Evolutionary conservation across 148 eudicot genomes (phyloP), one percentile per base, ranked within the genome.

Genomic region (Cornus controversa): DNA sequence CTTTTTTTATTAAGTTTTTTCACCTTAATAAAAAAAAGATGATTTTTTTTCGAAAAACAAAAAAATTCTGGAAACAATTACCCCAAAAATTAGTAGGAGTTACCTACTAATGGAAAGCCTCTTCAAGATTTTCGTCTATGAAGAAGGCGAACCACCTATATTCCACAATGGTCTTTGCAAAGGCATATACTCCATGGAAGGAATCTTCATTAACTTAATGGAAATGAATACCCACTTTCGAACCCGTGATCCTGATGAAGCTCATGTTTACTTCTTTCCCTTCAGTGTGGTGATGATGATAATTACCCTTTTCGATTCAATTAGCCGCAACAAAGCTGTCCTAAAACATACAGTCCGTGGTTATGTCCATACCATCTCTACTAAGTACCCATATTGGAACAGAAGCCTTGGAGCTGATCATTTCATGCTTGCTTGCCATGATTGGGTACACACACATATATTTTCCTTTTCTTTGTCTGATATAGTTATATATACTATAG

Each of bases 391-490:
- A 5, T 84, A 53, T 18, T 84, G 87, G 87, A 84, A 84, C 68
- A 28, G 81, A 57, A 84, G 87, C 70, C 84, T 81, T 28, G 87
- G 87, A 29, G 81, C 84, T 2, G 81, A 84, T 63, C 86, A 84
- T 70, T 80, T 80, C 80, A 84, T 84, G 86, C 76, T 84, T 34
- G 73, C 87, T 13, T 84, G 87, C 64, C 87, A 84, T 42, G 87
- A 84, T 63, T 84, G 87, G 87, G 87, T 84, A 78, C 2, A 16
- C 20, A 50, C 15, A 50, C 57, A 50, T 11, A 11, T 50, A 13
- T 13, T 50, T 50, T 11, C 3, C 57, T 40, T 40, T 40, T 40
- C 45, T 40, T 40, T 7, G 45, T 40, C 45, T 40, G 45, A 40
- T 40, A 40, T 40, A 40, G 9, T 40, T 31, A 4, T 40, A 9